Percentiles rank a stretch among this genome's conserved stretches.
Evolutionary conservation across 2,329 filamentous ascomycete species (phyloP).

Genomic region (Penicillium sp.): DNA sequence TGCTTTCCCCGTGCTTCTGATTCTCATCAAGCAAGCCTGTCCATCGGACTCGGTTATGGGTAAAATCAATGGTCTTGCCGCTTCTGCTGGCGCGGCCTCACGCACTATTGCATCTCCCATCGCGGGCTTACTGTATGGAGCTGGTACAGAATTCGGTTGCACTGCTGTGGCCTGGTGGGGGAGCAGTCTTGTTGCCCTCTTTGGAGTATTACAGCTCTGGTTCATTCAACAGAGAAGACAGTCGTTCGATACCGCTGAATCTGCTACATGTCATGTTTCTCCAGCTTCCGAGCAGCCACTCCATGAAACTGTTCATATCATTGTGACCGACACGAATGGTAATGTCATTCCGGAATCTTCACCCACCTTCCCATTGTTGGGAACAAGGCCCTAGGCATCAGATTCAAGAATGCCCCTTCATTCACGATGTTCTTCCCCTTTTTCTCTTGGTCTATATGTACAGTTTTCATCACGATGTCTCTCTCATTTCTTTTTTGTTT

Average conservation of each 20-base stretch:
- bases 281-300: conserved; percentile 15
- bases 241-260: conserved; percentile 38
- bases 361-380: background rate
- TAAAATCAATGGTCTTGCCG: conserved; percentile 71
- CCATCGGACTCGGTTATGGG: conserved; percentile 63
- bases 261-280: conserved; percentile 31
- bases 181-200: conserved; percentile 55
- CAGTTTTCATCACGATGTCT: background rate
- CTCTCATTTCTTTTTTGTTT: background rate
- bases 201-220: conserved; percentile 58
- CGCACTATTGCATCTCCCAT: conserved; percentile 69
- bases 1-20: conserved; percentile 66
- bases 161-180: conserved; percentile 66
- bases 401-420: background rate
- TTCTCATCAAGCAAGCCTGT: conserved; percentile 71
- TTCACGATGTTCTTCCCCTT: background rate
- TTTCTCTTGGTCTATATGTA: background rate
- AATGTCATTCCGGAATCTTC: background rate
- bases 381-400: background rate
- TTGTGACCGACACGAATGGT: conserved; percentile 28
- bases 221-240: conserved; percentile 54
- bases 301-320: conserved; percentile 30
- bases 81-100: conserved; percentile 69
- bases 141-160: conserved; percentile 57
- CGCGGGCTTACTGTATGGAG: conserved; percentile 65